Evolutionary conservation across 768 basidiomycete genomes (phyloP), one percentile per base, ranked within the genome.

Genomic region (Dictyophora rubrovolvata): DNA sequence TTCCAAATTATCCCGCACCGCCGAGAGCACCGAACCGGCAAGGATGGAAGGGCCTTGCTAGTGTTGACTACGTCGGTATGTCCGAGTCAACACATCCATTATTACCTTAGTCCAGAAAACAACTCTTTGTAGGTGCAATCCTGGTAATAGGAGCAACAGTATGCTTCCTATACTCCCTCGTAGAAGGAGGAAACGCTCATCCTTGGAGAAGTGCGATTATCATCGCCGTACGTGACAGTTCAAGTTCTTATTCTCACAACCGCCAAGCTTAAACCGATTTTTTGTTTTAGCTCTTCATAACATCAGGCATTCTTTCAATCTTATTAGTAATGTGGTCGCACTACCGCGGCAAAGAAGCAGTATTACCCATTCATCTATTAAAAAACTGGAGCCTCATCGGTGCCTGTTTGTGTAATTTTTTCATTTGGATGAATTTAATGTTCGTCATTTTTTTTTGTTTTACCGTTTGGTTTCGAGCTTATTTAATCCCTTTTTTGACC

Each of bases 181-280:
- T 72, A 47, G 73, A 72, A 71, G 76, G 75, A 20, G 75, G 75
- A 4, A 73, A 73, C 59, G 62, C 67, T 23, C 71, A 74, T 60
- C 66, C 72, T 0, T 77, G 57, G 49, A 42, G 51, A 37, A 59
- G 57, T 28, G 49, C 50, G 14, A 36, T 51, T 8, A 59, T 59
- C 12, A 52, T 52, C 21, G n/a, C 57, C 36, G 49, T 53, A 16
- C 11, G 28, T 28, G 28, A 28, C 7, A 7, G 28, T 28, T 28
- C 28, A 28, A 28, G 7, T 28, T 28, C 28, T 28, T 7, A 28
- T 3, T 3, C 7, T 7, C 28, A 28, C 7, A 28, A 28, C 28
- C n/a, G 7, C 28, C 28, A 7, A 28, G 28, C 28, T 18, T 49
- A n/a, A 14, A 48, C 23, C 16, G 23, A 50, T 49, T 36, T 28